A percentile compares a stretch with the other conserved stretches of the same genome.
Conservation (phyloP, 768 basidiomycete species). For the Agrocybe pediades region DNA sequence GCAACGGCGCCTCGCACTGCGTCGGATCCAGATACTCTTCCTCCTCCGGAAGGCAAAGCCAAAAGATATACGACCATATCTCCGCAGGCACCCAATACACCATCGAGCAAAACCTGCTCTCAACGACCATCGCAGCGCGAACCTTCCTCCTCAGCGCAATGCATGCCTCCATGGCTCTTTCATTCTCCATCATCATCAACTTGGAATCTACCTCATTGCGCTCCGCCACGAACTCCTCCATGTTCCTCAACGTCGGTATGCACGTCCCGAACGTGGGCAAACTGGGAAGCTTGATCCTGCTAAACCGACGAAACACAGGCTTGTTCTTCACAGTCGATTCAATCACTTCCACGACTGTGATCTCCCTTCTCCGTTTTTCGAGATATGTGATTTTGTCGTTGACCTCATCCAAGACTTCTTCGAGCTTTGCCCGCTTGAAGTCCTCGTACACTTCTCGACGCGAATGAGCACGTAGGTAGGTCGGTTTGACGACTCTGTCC, state of each 20-base stretch:
- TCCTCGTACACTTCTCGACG: background rate
- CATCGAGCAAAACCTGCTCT: background rate
- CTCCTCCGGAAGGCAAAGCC: conserved; percentile 6
- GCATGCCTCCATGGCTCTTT: background rate
- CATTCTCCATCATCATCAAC: conserved; percentile 4
- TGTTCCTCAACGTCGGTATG: too few relatives aligned
- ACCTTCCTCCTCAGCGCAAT: conserved; percentile 1
- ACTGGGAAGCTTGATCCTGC: background rate
- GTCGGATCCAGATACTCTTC: conserved; percentile 7
- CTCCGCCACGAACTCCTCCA: background rate
- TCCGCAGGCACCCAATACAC: conserved; percentile 4
- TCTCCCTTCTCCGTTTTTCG: background rate
- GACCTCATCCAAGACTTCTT: background rate
- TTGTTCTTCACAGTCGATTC: conserved; percentile 1
- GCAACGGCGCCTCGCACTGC: conserved; percentile 1
- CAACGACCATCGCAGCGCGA: conserved; percentile 1
- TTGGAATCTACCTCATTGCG: conserved; percentile 1
- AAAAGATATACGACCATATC: conserved; percentile 10
- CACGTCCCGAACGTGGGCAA: background rate
- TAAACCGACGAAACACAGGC: background rate
- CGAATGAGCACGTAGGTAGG: background rate
- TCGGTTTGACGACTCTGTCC: background rate
- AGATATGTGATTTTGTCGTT: background rate
- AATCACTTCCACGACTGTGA: background rate
- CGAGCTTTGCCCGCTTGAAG: background rate